phyloP scores from a whole-genome alignment of 768 basidiomycete genomes.

The Leccinum uliginosum region DNA sequence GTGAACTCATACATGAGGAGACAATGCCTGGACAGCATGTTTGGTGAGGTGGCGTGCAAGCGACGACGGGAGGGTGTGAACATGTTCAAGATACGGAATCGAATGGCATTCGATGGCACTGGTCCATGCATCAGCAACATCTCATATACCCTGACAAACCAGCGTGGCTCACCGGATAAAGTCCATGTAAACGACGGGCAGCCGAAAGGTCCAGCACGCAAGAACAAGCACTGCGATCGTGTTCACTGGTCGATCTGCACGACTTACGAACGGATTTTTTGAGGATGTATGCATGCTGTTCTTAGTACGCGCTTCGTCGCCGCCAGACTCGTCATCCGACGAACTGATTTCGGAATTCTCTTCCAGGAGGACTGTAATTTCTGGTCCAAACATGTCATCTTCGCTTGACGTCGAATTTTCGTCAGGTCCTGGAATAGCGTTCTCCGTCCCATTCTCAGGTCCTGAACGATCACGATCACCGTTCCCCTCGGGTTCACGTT shows the following conservation, averaged over 20 bases:
- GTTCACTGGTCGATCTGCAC: constrained; percentile 39
- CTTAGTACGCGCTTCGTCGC: constrained; percentile 12
- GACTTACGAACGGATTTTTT: constrained; percentile 19
- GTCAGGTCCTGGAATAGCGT: constrained; percentile 8
- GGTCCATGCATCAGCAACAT: constrained; percentile 6
- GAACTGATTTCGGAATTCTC: constrained; percentile 35
- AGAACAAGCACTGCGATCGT: constrained; percentile 68
- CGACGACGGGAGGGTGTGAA: constrained; percentile 53
- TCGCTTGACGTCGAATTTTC: constrained; percentile 13
- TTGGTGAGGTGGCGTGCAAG: constrained; percentile 72
- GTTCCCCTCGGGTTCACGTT: constrained; percentile 8
- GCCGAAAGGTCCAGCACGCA: constrained; percentile 74
- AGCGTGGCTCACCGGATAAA: constrained; percentile 54
- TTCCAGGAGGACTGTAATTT: constrained; percentile 37
- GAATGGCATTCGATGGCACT: constrained; percentile 74
- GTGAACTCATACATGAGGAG: constrained; percentile 52
- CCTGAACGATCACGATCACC: constrained; percentile 4
- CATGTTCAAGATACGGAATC: constrained; percentile 77
- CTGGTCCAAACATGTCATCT: constrained; percentile 30
- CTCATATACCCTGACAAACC: background rate
- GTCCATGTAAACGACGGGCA: constrained; percentile 75
- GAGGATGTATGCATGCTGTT: constrained; percentile 2
- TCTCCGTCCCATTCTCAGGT: constrained; percentile 17
- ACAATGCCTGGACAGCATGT: constrained; percentile 60
- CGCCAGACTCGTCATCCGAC: constrained; percentile 24